Evolutionary conservation across 2,329 filamentous ascomycete genomes (phyloP).

Genomic region (Phialophora verrucosa): DNA sequence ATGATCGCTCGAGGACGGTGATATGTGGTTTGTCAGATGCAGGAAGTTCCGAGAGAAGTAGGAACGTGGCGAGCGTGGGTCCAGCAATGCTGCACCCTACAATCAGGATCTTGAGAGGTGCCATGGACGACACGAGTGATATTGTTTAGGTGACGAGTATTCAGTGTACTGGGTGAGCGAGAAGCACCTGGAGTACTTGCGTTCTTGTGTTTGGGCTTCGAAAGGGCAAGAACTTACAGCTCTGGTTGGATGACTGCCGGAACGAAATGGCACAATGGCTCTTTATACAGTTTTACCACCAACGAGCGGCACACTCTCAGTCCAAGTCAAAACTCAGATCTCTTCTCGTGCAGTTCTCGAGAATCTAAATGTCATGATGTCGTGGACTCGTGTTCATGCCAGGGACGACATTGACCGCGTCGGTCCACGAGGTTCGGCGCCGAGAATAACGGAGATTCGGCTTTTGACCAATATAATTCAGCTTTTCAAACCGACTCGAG

Average conservation of each 20-base stretch:
- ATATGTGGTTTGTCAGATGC: constrained; percentile 40
- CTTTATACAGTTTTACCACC: neutral
- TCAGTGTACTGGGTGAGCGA: neutral
- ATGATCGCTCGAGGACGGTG: constrained; percentile 52
- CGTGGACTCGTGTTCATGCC: neutral
- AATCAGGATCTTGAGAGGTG: constrained; percentile 56
- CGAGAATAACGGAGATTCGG: neutral
- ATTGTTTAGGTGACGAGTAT: neutral
- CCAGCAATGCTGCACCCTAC: constrained; percentile 50
- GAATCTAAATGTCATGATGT: neutral
- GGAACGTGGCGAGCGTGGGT: constrained; percentile 53
- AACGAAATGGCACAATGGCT: neutral
- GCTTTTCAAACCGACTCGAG: neutral
- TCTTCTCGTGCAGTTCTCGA: neutral
- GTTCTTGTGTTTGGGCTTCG: neutral
- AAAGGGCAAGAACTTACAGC: neutral
- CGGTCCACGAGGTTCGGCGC: neutral
- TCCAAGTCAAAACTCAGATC: neutral
- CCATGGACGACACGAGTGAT: constrained; percentile 24
- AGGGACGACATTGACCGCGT: neutral
- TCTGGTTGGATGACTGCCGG: neutral
- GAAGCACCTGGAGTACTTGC: neutral
- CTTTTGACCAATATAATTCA: neutral
- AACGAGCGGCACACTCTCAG: neutral
- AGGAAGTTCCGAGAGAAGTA: constrained; percentile 53